Evolutionary conservation across 1,139 yeast genomes (phyloP).

Genomic region (Wickerhamiella infanticola): DNA sequence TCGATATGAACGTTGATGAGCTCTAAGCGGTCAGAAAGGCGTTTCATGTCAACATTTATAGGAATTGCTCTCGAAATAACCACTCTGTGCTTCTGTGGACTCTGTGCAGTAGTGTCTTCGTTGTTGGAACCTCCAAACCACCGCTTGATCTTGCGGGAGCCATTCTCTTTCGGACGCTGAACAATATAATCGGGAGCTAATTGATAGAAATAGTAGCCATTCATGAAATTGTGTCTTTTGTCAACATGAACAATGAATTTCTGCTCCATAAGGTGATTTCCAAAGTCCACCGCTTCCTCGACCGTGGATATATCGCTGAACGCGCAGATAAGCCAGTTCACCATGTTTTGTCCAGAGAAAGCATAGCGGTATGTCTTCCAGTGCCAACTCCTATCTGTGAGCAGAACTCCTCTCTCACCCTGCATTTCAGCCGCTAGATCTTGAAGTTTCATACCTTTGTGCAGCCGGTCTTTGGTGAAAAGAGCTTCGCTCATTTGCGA

Average conservation of each 20-base stretch:
- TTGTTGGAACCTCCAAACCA: not conserved
- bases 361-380: constrained; percentile 64
- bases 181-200: constrained; percentile 40
- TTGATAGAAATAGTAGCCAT: constrained; percentile 85
- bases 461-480: constrained; percentile 23
- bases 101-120: not conserved
- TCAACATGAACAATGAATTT: constrained; percentile 72
- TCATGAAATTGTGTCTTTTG: constrained; percentile 65
- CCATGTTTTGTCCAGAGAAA: constrained; percentile 75
- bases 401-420: constrained; percentile 37
- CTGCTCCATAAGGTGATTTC: constrained; percentile 56
- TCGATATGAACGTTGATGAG: constrained; percentile 75
- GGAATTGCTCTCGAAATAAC: constrained; percentile 45
- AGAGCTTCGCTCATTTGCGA: constrained; percentile 12
- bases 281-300: constrained; percentile 71
- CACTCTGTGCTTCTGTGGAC: constrained; percentile 15
- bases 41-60: constrained; percentile 62
- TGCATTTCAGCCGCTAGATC: constrained; percentile 56
- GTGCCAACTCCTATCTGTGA: constrained; percentile 85
- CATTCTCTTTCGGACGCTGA: constrained; percentile 4
- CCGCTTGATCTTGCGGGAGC: not conserved
- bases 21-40: constrained; percentile 64
- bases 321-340: constrained; percentile 65
- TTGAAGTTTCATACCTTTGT: constrained; percentile 28
- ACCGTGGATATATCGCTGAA: constrained; percentile 66